phyloP scores from a whole-genome alignment of 352 stramenopile genomes.

The Thraustochytrium striatum region DNA sequence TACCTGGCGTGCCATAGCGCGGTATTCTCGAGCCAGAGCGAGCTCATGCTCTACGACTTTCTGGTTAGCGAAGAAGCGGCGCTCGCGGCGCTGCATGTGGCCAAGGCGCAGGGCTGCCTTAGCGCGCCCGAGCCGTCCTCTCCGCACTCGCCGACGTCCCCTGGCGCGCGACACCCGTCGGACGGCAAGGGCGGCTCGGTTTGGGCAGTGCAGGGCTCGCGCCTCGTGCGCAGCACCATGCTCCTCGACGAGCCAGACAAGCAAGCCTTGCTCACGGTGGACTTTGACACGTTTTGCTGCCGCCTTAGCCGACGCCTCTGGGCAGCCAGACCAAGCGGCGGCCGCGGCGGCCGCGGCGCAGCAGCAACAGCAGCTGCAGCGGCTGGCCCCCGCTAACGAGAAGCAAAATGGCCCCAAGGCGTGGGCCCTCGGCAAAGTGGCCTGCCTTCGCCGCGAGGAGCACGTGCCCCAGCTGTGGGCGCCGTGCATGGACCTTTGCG shows the following conservation, averaged over 20 bases:
- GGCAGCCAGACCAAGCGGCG: no score
- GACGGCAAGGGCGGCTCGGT: not conserved
- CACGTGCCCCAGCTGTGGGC: no score
- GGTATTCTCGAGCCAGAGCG: not conserved
- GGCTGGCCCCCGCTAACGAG: no score
- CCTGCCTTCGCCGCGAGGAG: no score
- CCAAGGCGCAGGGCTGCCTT: not conserved
- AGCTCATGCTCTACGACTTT: not conserved
- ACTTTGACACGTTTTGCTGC: constrained; percentile 29
- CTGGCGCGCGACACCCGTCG: not conserved
- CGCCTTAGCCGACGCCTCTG: no score
- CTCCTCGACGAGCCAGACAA: not conserved
- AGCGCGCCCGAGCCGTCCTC: not conserved
- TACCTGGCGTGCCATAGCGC: not conserved
- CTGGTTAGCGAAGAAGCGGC: constrained; percentile 9
- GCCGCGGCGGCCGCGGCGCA: no score
- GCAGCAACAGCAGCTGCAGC: no score
- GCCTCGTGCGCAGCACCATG: not conserved
- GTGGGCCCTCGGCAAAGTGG: constrained; percentile 12
- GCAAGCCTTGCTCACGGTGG: not conserved
- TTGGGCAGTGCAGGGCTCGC: not conserved
- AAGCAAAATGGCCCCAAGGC: not conserved
- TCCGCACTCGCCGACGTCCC: constrained; percentile 23
- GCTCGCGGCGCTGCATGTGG: constrained; percentile 15
- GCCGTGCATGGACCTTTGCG: no score